Base-by-base conservation (phyloP, 441 rosid genomes). In the Cnidoscolus chayamansa region DNA sequence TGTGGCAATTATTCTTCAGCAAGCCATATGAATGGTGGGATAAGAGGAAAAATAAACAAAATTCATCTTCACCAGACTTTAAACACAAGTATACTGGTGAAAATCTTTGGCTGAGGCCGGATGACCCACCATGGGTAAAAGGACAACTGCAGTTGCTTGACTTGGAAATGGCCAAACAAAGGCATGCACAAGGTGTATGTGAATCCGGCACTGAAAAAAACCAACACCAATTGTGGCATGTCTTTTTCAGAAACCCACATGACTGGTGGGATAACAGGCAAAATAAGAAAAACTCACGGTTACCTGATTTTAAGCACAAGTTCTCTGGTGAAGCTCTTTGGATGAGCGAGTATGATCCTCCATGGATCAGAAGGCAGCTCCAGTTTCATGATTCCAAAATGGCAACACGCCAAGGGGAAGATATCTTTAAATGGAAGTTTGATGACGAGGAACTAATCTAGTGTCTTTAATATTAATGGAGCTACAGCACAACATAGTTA, bases 21-120 rank as follows among this genome's bases (percentile, higher is more conserved):
- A 88, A 75, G 73, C 98, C 95, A 13, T 64, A 66, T 17, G 97
- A 90, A 60, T 92, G 98, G 98, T 92, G 92, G 90, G 97, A 94
- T 81, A 85, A 83, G 72, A 88, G 98, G 78, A 77, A 74, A 50
- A 43, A 20, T 2, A 94, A 92, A 89, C 77, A 13, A 65, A 67
- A 77, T 67, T 74, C 87, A 9, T 57, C 43, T 30, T 65, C 64
- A 10, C 97, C 98, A 9, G 98, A 94, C 81, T 92, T 94, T 67
- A 86, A 70, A 79, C 95, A 92, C 81, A 90, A 88, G 82, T 79
- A 79, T 74, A 94, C 93, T 40, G 82, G 81, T 53, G 92, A 89
- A 85, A 82, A 77, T 79, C 92, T 90, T 40, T 94, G 97, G 98
- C 60, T 90, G 72, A 16, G 50, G 45, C 74, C 82, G 20, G 63